Evolutionary conservation across 2,329 filamentous ascomycete genomes (phyloP), one percentile per base, ranked within the genome.

Genomic region (Fusarium virguliforme): DNA sequence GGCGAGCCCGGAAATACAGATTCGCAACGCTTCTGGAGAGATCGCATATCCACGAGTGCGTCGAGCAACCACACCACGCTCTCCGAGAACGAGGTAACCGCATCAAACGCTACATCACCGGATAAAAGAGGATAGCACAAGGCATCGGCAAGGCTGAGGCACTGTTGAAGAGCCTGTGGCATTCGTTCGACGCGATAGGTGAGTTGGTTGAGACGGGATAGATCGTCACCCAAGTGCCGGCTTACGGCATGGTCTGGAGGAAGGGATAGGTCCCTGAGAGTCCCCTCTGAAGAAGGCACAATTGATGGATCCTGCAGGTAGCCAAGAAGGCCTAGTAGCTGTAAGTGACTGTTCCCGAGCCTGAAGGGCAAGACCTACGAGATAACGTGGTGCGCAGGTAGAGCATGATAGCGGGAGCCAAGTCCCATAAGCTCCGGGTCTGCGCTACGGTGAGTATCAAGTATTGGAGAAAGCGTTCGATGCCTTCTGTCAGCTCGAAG

Each of bases 381-480:
- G 82, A 79, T 48, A 87, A 79, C 60, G 78, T 84, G 73, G 82
- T 80, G 66, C 85, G 84, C 12, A 90, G 76, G 72, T 90, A 90
- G 15, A 79, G 73, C 13, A 76, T 62, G 63, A 88, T 77, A 28
- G 86, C 80, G 7, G 79, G 76, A 4, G 83, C 80, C 35, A 87
- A 65, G 8, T 82, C 77, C 87, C 88, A 89, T 18, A 90, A 74
- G 22, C 75, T 78, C 22, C 82, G 82, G 4, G 81, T 81, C 58
- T 83, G 80, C 55, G 82, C 81, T 28, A 85, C 78, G 8, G 83
- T 78, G 28, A 84, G 77, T 70, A 88, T 81, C 6, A 88, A 72
- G 50, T 85, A 84, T 55, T 82, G 80, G 57, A 89, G 83, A 64
- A 91, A 85, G 4, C 79, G 79, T 70, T 88, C 83, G n/a, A 91